Percentiles rank a stretch among this genome's conserved stretches.
phyloP scores from a whole-genome alignment of 169 alveolate species.

The Babesia ovata region DNA sequence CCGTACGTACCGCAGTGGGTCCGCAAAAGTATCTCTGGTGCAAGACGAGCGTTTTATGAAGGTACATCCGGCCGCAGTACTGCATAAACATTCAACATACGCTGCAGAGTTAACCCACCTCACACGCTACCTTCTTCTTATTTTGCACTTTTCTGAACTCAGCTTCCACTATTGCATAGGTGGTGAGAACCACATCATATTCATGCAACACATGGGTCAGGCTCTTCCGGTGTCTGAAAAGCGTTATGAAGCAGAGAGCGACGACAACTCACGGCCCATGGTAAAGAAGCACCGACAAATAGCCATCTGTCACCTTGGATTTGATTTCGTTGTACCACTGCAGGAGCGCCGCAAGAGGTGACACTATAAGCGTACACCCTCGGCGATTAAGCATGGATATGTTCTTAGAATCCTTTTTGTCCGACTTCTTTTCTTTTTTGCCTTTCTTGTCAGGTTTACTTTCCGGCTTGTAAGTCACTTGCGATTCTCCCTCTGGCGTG shows the following conservation, averaged over 20 bases:
- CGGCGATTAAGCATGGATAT: conserved; percentile 11
- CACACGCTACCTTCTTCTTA: conserved; percentile 70
- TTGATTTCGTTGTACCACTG: conserved; percentile 83
- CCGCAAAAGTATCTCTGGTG: conserved; percentile 90
- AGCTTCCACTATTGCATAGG: conserved; percentile 78
- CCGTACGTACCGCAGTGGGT: conserved; percentile 87
- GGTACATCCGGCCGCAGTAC: conserved; percentile 86
- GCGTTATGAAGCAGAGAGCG: background rate
- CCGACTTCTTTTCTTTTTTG: conserved; percentile 1
- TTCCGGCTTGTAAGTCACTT: conserved; percentile 7
- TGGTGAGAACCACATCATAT: conserved; percentile 82
- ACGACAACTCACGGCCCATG: conserved; percentile 70
- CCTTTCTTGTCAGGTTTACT: background rate
- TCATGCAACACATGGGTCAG: conserved; percentile 75
- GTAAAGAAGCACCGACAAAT: conserved; percentile 72
- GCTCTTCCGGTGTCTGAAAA: conserved; percentile 48
- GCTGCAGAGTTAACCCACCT: conserved; percentile 3
- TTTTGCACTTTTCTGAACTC: conserved; percentile 72
- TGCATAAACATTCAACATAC: background rate
- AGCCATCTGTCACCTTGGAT: conserved; percentile 68
- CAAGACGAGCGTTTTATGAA: conserved; percentile 76
- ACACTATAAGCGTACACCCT: conserved; percentile 77
- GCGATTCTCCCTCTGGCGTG: background rate
- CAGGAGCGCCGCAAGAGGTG: conserved; percentile 83
- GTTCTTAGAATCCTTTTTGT: background rate